Percentiles rank a stretch among this genome's conserved stretches.
These are phyloP conservation scores for Cercospora sp. DNA, from an alignment of 2,329 filamentous ascomycete genomes.

Conservation along the genomic window DNA sequence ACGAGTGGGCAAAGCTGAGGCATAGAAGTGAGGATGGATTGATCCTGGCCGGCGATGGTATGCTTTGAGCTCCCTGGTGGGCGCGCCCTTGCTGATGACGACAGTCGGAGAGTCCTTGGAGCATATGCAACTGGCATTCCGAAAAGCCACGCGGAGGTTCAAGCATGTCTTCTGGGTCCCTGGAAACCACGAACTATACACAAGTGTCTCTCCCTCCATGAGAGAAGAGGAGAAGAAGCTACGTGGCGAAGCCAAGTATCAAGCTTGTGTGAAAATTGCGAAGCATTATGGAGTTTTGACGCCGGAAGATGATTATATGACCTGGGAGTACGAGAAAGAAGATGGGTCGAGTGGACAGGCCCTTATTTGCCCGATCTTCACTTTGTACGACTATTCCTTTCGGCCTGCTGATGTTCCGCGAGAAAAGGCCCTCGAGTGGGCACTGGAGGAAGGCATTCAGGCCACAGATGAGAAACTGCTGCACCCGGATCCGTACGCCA, in stretches of 20 bases:
- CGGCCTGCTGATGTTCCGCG: constrained; percentile 52
- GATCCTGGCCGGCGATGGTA: constrained; percentile 49
- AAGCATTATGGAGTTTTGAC: constrained; percentile 55
- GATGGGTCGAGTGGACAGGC: constrained; percentile 53
- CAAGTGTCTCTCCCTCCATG: constrained; percentile 44
- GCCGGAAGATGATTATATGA: constrained; percentile 57
- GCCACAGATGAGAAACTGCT: constrained; percentile 51
- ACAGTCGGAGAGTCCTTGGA: constrained; percentile 39
- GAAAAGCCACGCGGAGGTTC: constrained; percentile 47
- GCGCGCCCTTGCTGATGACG: constrained; percentile 15
- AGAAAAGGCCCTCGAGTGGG: constrained; percentile 52
- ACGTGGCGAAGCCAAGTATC: constrained; percentile 56
- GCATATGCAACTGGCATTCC: constrained; percentile 43
- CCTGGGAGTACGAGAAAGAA: constrained; percentile 46
- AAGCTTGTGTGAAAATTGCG: constrained; percentile 56
- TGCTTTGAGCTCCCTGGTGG: constrained; percentile 2
- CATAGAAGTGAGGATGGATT: constrained; percentile 47
- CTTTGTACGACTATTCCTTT: constrained; percentile 62
- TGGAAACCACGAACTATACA: constrained; percentile 62
- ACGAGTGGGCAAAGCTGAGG: constrained; percentile 46
- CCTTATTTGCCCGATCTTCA: constrained; percentile 59
- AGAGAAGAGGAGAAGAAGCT: constrained; percentile 39
- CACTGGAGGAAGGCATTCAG: constrained; percentile 47
- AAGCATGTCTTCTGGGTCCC: constrained; percentile 57
- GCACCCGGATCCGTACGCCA: constrained; percentile 48